Evolutionary conservation across 2,329 filamentous ascomycete species (phyloP).

Genomic region (Graphiopsis chlorocephala): DNA sequence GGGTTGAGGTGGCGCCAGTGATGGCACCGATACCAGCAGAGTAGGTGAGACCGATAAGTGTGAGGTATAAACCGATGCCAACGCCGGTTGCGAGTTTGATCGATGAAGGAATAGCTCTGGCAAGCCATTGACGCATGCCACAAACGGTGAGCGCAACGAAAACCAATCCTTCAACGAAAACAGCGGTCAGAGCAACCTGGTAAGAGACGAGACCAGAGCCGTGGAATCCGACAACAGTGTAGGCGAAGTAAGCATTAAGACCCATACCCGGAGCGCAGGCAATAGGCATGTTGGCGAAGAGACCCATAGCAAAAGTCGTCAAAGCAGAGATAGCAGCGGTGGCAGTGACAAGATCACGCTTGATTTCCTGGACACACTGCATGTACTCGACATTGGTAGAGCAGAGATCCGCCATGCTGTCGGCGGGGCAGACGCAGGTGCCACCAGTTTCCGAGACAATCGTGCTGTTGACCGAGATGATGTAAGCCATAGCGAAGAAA

Average conservation of each 20-base stretch:
- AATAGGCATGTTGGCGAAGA: slow-evolving; percentile 78
- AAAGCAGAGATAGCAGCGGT: slow-evolving; percentile 80
- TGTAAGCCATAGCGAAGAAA: slow-evolving; percentile 69
- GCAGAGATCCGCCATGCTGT: slow-evolving; percentile 51
- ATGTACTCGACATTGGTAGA: slow-evolving; percentile 57
- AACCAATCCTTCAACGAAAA: slow-evolving; percentile 84
- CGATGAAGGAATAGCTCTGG: slow-evolving; percentile 74
- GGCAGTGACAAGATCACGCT: slow-evolving; percentile 77
- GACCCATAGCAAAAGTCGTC: slow-evolving; percentile 77
- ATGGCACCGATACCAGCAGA: slow-evolving; percentile 78
- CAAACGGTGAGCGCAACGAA: slow-evolving; percentile 77
- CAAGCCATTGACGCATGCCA: slow-evolving; percentile 84
- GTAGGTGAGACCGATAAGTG: slow-evolving; percentile 73
- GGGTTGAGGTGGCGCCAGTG: slow-evolving; percentile 65
- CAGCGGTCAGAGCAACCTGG: slow-evolving; percentile 73
- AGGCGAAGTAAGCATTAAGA: slow-evolving; percentile 84
- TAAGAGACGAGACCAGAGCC: slow-evolving; percentile 73
- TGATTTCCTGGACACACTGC: slow-evolving; percentile 61
- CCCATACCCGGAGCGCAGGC: slow-evolving; percentile 74
- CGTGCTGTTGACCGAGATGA: slow-evolving; percentile 63
- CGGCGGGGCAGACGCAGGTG: slow-evolving; percentile 67
- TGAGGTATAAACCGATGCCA: slow-evolving; percentile 80
- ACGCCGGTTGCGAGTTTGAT: slow-evolving; percentile 86
- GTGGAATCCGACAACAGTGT: slow-evolving; percentile 74
- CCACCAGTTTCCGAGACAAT: slow-evolving; percentile 71